Percentiles rank a stretch among this genome's conserved stretches.
These are phyloP conservation scores for Casuarina glauca DNA, from an alignment of 306 rosid species.

Conservation along the genomic window DNA sequence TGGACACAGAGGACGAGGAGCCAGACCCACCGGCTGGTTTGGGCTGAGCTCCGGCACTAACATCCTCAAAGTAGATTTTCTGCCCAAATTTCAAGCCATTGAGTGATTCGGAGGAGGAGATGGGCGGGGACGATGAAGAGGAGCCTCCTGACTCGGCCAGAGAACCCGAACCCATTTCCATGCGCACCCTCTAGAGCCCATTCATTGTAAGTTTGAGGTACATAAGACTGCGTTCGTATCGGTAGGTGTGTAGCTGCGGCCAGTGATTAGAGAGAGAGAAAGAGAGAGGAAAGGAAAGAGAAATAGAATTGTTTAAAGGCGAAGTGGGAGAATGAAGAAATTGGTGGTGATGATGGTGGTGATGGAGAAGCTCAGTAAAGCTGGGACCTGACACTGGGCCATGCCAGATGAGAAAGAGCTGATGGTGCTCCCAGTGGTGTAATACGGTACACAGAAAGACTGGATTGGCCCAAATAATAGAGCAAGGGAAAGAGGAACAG, in stretches of 20 bases:
- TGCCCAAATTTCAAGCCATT: constrained; percentile 76
- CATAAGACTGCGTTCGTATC: not conserved
- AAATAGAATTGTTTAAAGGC: not conserved
- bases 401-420: constrained; percentile 49
- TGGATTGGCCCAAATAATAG: constrained; percentile 23
- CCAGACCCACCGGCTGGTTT: constrained; percentile 36
- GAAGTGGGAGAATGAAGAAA: constrained; percentile 25
- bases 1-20: constrained; percentile 33
- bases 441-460: constrained; percentile 28
- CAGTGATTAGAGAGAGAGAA: not conserved
- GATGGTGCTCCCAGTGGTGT: not conserved
- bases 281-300: constrained; percentile 8
- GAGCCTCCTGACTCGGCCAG: constrained; percentile 51
- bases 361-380: constrained; percentile 37
- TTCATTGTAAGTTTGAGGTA: constrained; percentile 28
- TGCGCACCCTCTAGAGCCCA: constrained; percentile 35
- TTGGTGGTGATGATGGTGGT: constrained; percentile 21
- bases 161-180: constrained; percentile 59
- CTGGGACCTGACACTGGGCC: constrained; percentile 67
- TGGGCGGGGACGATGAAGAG: constrained; percentile 46
- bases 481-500: constrained; percentile 10
- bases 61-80: constrained; percentile 78
- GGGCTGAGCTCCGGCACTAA: constrained; percentile 35
- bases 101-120: constrained; percentile 61
- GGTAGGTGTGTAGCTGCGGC: not conserved